These are phyloP conservation scores for Alnus rubra DNA, from an alignment of 306 rosid genomes.

Conservation along the genomic window DNA sequence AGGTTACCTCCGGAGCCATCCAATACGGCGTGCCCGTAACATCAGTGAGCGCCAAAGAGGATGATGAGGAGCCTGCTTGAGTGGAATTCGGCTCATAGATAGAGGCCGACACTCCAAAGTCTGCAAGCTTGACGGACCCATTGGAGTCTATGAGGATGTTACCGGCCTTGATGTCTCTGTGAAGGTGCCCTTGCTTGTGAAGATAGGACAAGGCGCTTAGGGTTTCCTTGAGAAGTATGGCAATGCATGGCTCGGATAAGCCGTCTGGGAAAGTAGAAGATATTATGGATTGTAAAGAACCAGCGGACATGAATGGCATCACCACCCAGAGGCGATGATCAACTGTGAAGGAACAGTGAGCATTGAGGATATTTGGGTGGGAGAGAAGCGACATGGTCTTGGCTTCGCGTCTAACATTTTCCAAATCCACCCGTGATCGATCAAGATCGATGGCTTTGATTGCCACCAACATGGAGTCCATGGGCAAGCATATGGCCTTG, in stretches of 20 bases:
- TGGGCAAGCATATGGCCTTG: too few species aligned
- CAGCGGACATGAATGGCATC: constrained; percentile 34
- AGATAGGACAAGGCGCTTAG: constrained; percentile 59
- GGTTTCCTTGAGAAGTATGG: constrained; percentile 47
- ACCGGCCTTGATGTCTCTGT: constrained; percentile 64
- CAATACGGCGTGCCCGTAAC: too few species aligned
- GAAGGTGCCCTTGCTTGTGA: constrained; percentile 68
- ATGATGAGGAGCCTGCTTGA: neutral
- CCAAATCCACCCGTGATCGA: too few species aligned
- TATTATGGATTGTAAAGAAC: constrained; percentile 50
- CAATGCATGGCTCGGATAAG: constrained; percentile 50
- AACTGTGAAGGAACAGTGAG: constrained; percentile 61
- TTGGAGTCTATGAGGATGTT: constrained; percentile 59
- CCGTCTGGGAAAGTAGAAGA: constrained; percentile 51
- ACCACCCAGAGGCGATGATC: constrained; percentile 65
- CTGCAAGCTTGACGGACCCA: constrained; percentile 48
- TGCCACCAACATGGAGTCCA: too few species aligned
- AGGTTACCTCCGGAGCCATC: too few species aligned
- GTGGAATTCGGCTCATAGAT: constrained; percentile 39
- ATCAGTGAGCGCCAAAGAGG: too few species aligned
- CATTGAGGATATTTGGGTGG: constrained; percentile 60
- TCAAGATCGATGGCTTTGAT: too few species aligned
- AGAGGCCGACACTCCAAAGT: constrained; percentile 63
- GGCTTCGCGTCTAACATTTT: too few species aligned
- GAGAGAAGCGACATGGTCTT: constrained; percentile 38